Percentiles rank a stretch among this genome's conserved stretches.
Conservation (phyloP, 2,329 filamentous ascomycete species). For the Microsporum audouinii region DNA sequence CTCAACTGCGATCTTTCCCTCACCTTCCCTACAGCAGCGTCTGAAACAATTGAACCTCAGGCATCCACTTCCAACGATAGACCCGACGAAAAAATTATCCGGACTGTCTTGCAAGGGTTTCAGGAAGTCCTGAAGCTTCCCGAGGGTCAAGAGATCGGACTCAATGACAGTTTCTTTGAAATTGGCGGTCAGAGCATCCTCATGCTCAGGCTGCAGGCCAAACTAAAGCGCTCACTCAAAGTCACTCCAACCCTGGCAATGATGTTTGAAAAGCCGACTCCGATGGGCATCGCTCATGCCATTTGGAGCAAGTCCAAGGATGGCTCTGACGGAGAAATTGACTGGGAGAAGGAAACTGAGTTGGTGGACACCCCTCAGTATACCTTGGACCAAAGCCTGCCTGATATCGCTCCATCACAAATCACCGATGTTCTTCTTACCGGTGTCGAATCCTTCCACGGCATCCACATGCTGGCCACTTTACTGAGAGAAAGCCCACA, state of each 20-base stretch:
- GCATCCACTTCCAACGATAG: not conserved
- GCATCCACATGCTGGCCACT: constrained; percentile 6
- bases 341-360: constrained; percentile 7
- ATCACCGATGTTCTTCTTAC: constrained; percentile 9
- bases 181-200: constrained; percentile 9
- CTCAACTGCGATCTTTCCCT: constrained; percentile 6
- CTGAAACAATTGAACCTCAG: not conserved
- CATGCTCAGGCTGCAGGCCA: constrained; percentile 7
- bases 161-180: constrained; percentile 10
- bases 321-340: constrained; percentile 3
- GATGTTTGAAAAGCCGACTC: constrained; percentile 10
- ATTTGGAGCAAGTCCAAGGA: constrained; percentile 1
- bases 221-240: constrained; percentile 7
- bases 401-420: not conserved
- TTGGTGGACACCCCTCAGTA: constrained; percentile 3
- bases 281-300: constrained; percentile 7
- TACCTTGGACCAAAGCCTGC: not conserved
- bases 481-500: constrained; percentile 1
- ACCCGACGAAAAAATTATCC: constrained; percentile 1
- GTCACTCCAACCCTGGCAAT: constrained; percentile 4
- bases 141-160: constrained; percentile 2
- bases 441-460: constrained; percentile 8
- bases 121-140: constrained; percentile 8
- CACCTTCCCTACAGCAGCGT: not conserved
- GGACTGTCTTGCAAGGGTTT: constrained; percentile 5